Evolutionary conservation across 2,329 filamentous ascomycete genomes (phyloP).

Genomic region (Paecilomyces dactylethromorphus): DNA sequence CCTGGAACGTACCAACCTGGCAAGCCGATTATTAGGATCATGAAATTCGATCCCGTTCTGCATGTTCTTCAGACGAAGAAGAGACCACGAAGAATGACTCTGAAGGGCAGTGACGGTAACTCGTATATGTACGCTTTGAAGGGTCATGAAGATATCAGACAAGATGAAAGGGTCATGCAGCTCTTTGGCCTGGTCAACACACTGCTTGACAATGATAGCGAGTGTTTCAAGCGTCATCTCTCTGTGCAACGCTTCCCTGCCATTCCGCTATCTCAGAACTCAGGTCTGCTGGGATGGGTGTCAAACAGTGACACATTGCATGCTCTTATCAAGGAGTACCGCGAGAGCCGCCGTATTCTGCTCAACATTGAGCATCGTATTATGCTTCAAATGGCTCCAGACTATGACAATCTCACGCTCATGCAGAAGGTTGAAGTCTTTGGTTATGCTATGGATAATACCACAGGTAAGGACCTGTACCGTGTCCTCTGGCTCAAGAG

Average conservation of each 20-base stretch:
- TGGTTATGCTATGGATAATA: conserved; percentile 97
- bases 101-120: conserved; percentile 81
- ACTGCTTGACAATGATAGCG: conserved; percentile 82
- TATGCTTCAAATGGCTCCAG: conserved; percentile 99
- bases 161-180: conserved; percentile 99
- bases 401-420: conserved; percentile 95
- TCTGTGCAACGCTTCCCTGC: conserved; percentile 94
- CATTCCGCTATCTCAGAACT: conserved; percentile 95
- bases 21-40: conserved; percentile 73
- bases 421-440: conserved; percentile 99
- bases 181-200: conserved; percentile 97
- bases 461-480: conserved; percentile 96
- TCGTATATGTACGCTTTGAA: conserved; percentile 88
- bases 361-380: conserved; percentile 99
- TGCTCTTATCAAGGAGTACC: conserved; percentile 93
- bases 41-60: conserved; percentile 83
- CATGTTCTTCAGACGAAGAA: conserved; percentile 97
- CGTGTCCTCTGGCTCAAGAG: conserved; percentile 98
- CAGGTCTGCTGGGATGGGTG: conserved; percentile 91
- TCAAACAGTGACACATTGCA: conserved; percentile 97
- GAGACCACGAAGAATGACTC: conserved; percentile 79
- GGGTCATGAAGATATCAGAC: conserved; percentile 98
- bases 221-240: conserved; percentile 94
- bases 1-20: conserved; percentile 86
- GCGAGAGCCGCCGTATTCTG: conserved; percentile 92